Percentiles rank a stretch among this genome's conserved stretches.
These are phyloP conservation scores for Nakataea oryzae DNA, from an alignment of 2,329 filamentous ascomycete species.

Conservation along the genomic window DNA sequence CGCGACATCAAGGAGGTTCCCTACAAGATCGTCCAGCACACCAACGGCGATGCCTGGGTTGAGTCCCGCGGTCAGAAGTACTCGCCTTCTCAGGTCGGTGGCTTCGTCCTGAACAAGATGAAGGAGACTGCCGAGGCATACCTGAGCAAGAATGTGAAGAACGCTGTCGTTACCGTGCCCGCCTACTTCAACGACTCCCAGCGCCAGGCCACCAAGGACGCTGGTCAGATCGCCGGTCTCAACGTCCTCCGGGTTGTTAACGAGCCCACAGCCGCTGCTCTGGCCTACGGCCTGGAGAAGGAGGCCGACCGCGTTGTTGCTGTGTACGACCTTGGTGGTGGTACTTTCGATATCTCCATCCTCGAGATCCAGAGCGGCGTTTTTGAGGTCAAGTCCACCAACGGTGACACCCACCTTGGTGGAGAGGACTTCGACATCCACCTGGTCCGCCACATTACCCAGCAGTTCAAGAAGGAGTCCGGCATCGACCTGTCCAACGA, in stretches of 20 bases:
- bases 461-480: slow-evolving; percentile 94
- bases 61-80: slow-evolving; percentile 89
- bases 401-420: slow-evolving; percentile 96
- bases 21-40: slow-evolving; percentile 97
- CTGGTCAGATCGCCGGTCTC: slow-evolving; percentile 88
- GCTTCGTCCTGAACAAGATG: slow-evolving; percentile 96
- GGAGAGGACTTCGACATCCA: slow-evolving; percentile 97
- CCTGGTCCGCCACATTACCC: slow-evolving; percentile 85
- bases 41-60: slow-evolving; percentile 94
- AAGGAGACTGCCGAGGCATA: slow-evolving; percentile 97
- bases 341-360: slow-evolving; percentile 98
- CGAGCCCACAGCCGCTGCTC: slow-evolving; percentile 90
- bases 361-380: slow-evolving; percentile 96
- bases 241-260: slow-evolving; percentile 97
- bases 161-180: slow-evolving; percentile 92
- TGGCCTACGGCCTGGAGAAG: slow-evolving; percentile 95
- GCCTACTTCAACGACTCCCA: slow-evolving; percentile 99
- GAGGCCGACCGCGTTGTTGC: slow-evolving; percentile 81
- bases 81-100: slow-evolving; percentile 96
- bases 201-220: slow-evolving; percentile 96
- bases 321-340: slow-evolving; percentile 96
- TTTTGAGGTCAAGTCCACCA: slow-evolving; percentile 98
- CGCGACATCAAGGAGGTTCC: slow-evolving; percentile 95
- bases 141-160: slow-evolving; percentile 82
- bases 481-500: slow-evolving; percentile 82